These are phyloP conservation scores for Fusarium drepaniforme DNA, from an alignment of 2,329 filamentous ascomycete species.

Conservation along the genomic window DNA sequence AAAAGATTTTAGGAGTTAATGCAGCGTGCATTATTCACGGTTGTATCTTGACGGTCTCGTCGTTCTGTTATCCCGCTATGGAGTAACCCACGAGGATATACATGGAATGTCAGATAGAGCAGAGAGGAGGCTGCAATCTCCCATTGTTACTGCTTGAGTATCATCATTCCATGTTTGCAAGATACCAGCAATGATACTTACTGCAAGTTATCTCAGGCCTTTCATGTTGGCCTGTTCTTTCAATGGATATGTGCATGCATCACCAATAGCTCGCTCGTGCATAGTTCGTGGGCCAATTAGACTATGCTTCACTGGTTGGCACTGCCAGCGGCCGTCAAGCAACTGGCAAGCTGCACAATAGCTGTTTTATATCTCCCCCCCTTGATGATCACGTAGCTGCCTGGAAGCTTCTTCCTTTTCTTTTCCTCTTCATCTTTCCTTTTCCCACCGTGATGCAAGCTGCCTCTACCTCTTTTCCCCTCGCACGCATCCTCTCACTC, in stretches of 20 bases:
- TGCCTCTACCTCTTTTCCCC: not conserved
- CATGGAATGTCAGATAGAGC: not conserved
- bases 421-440: too few species aligned
- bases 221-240: not conserved
- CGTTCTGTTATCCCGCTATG: not conserved
- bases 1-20: not conserved
- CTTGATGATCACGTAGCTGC: not conserved
- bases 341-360: slow-evolving; percentile 12
- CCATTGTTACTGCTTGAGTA: not conserved
- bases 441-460: not conserved
- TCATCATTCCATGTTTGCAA: not conserved
- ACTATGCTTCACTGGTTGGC: not conserved
- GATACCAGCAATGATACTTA: not conserved
- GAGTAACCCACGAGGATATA: not conserved
- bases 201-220: too few species aligned
- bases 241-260: not conserved
- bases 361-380: not conserved
- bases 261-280: not conserved
- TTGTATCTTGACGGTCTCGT: not conserved
- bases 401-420: not conserved
- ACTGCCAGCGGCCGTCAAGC: slow-evolving; percentile 11
- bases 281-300: not conserved
- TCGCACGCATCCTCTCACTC: not conserved
- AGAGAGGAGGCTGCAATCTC: not conserved
- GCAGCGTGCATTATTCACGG: not conserved